Base-by-base conservation (phyloP, 306 rosid species). In the Begonia fuchsioides region DNA sequence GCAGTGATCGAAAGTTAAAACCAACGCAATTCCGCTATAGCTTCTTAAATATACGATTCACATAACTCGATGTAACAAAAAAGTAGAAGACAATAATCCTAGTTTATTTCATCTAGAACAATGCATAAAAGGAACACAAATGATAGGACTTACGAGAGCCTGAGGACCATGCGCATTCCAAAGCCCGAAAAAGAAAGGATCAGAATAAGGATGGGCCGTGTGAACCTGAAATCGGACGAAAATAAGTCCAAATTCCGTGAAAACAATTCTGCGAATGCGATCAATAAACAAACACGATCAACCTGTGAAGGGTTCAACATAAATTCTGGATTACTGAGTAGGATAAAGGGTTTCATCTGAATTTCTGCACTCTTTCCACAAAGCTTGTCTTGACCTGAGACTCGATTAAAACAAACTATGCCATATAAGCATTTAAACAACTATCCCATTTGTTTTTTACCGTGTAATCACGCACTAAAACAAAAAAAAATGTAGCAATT, bases 171-270 rank as follows among this genome's bases (percentile, higher is more conserved):
- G 78, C 2, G 74, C 67, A 66, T 65, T 39, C 52, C 62, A 32
- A 32, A 83, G 55, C 50, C 79, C 73, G 9, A 72, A 53, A 17
- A 40, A 76, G 64, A 40, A 72, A 56, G 86, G 93, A 58, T 82
- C 86, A 11, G 43, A 56, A 48, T 68, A 81, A 9, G 86, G 76
- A 66, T 69, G 75, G 1, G 81, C 65, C 47, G 67, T 60, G 6
- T 38, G 75, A 50, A 74, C 77, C 96, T 86, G 62, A 49, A 71
- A 61, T 46, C 13, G 15, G 1, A 52, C 61, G 51, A 51, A 61
- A 7, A 52, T 41, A 64, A 54, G 53, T 53, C 60, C n/a, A 32
- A 66, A 53, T 41, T 50, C 46, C 26, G 56, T 5, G 46, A 12
- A 48, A 15, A 59, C 35, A 65, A 57, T 40, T 76, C 57, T 26